Evolutionary conservation across 75 land plant genomes (phyloP).

Genomic region (Picea sitchensis): DNA sequence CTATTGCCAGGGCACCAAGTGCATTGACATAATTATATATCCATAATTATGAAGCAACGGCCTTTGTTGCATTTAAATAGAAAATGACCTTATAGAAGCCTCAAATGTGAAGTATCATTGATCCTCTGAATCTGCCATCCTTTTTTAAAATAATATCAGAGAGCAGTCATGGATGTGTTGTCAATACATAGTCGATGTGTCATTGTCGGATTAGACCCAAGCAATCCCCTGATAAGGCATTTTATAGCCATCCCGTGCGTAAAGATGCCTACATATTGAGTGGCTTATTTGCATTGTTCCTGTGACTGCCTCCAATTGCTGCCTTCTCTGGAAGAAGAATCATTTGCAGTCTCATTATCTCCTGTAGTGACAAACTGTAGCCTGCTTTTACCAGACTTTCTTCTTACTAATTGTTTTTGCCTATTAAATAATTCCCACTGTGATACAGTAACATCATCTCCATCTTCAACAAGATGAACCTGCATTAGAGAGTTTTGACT

Average conservation of each 20-base stretch:
- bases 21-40: background rate
- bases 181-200: slow-evolving; percentile 62
- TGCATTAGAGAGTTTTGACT: slow-evolving; percentile 30
- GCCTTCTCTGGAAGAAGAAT: slow-evolving; percentile 35
- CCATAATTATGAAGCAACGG: background rate
- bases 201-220: slow-evolving; percentile 64
- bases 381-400: slow-evolving; percentile 73
- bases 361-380: slow-evolving; percentile 56
- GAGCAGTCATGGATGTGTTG: slow-evolving; percentile 71
- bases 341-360: slow-evolving; percentile 50
- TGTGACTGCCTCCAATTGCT: slow-evolving; percentile 16
- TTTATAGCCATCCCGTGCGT: slow-evolving; percentile 75
- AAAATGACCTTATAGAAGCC: slow-evolving; percentile 43
- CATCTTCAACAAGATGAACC: slow-evolving; percentile 40
- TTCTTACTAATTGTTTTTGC: slow-evolving; percentile 33
- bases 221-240: slow-evolving; percentile 65
- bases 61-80: background rate
- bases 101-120: slow-evolving; percentile 83
- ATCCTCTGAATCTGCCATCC: slow-evolving; percentile 81
- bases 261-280: slow-evolving; percentile 48
- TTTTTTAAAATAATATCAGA: slow-evolving; percentile 54
- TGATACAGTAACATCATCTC: slow-evolving; percentile 31
- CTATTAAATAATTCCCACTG: slow-evolving; percentile 46
- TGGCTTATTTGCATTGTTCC: slow-evolving; percentile 13
- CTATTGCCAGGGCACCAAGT: background rate